Base-by-base conservation (phyloP, 257 asterid species). In the Nicotiana obtusifolia region DNA sequence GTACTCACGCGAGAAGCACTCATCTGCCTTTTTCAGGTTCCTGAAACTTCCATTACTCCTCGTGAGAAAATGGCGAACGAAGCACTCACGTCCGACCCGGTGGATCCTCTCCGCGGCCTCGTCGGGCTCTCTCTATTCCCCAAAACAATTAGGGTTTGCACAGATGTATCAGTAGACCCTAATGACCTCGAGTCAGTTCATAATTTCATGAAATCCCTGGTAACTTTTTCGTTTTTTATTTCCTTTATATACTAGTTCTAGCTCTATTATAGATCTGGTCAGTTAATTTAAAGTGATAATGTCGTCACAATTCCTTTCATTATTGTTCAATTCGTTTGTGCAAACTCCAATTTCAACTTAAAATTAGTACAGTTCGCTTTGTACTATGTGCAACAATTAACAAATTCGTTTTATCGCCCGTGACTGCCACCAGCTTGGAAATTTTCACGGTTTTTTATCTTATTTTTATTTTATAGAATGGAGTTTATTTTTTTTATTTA, bases 161-260 rank as follows among this genome's bases (percentile, higher is more conserved):
- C 87, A 41, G 81, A 47, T 10, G 52, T 85, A 41, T 87, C 91
- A 20, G 24, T 78, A 61, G 83, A 81, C 53, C 66, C 83, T 57
- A 86, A 79, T 57, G 89, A 92, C 88, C 92, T 89, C 33, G 88
- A 91, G 78, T 89, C 92, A 17, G 24, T 92, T 79, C 91, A 91
- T 80, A 82, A 82, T 76, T 86, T 91, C 80, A 88, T 92, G 91
- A 90, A 92, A 85, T 87, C 90, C 30, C 41, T 85, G 96, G 97
- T 92, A 90, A 10, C 4, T 49, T 5, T 16, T 19, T 67, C 5
- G 7, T 14, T 24, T 35, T 77, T 22, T 10, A 17, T 83, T 53
- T 35, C 30, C 20, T 73, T 5, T 64, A 4, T 44, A 5, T 6
- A 11, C 4, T 19, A 24, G 1, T 73, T 47, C 2, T 47, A 73